A percentile compares a stretch with the other conserved stretches of the same genome.
Evolutionary conservation across 2,329 filamentous ascomycete species (phyloP).

Genomic region (Talaromyces piceae): DNA sequence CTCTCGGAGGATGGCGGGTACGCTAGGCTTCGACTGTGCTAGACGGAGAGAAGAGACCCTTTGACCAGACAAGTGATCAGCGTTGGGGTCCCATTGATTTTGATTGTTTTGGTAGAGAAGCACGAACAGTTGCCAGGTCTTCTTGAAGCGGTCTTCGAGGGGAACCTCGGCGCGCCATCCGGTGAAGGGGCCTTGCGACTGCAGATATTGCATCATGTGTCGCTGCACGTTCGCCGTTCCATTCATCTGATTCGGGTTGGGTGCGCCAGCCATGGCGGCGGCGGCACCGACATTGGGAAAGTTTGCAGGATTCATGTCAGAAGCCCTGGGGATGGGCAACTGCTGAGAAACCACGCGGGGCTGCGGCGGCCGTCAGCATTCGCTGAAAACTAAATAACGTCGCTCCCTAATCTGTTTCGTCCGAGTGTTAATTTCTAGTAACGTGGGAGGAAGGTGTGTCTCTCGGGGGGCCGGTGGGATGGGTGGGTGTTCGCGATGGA

Average conservation of each 20-base stretch:
- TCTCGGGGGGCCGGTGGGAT: no score
- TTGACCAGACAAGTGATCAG: background rate
- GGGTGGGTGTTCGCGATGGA: no score
- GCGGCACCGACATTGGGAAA: conserved; percentile 30
- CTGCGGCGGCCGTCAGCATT: conserved; percentile 28
- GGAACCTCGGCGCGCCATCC: conserved; percentile 40
- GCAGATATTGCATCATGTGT: conserved; percentile 33
- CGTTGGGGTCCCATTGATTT: conserved; percentile 8
- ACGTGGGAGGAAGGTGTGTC: no score
- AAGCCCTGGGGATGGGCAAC: conserved; percentile 32
- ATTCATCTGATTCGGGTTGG: conserved; percentile 27
- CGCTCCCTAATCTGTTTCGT: no score
- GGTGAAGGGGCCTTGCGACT: conserved; percentile 34
- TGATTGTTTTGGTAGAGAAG: background rate
- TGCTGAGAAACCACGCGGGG: conserved; percentile 26
- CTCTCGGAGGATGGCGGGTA: conserved; percentile 31
- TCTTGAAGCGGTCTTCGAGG: conserved; percentile 32
- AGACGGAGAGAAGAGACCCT: conserved; percentile 41
- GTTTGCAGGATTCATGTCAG: conserved; percentile 37
- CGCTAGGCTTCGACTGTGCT: conserved; percentile 35
- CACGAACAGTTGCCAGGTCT: conserved; percentile 39
- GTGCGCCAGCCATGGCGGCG: conserved; percentile 25
- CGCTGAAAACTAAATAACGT: no score
- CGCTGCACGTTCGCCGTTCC: conserved; percentile 30
- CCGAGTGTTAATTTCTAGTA: no score